phyloP scores from a whole-genome alignment of 1,284 basidiomycete species.

The Sanghuangporus sanghuang region DNA sequence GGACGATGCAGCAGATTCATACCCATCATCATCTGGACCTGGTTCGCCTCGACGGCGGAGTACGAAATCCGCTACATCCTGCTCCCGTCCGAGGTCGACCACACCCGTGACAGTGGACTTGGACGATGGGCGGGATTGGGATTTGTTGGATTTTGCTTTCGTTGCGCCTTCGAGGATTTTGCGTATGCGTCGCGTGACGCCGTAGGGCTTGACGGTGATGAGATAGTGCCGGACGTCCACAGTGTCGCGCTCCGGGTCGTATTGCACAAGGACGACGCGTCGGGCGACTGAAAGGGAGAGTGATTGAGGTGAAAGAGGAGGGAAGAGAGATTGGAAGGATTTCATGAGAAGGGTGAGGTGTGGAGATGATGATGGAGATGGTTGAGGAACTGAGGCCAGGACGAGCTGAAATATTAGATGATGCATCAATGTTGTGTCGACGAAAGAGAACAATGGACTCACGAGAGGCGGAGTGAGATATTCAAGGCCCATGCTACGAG shows the following conservation, averaged over 20 bases:
- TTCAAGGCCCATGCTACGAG: conserved; percentile 77
- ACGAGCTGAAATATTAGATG: conserved; percentile 46
- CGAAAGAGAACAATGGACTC: conserved; percentile 26
- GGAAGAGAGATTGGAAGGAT: conserved; percentile 86
- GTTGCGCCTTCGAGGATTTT: conserved; percentile 65
- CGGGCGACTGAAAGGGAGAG: conserved; percentile 81
- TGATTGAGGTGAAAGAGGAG: conserved; percentile 74
- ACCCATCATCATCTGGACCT: conserved; percentile 63
- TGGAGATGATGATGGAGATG: conserved; percentile 62
- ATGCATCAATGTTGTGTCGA: neutral
- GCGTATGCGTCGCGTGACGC: conserved; percentile 89
- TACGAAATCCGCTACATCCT: conserved; percentile 95
- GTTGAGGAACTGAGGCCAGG: conserved; percentile 69
- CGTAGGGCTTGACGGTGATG: conserved; percentile 93
- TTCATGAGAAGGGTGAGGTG: conserved; percentile 76
- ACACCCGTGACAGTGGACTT: conserved; percentile 29
- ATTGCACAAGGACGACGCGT: conserved; percentile 89
- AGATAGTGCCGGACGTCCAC: conserved; percentile 94
- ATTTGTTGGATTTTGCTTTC: conserved; percentile 31
- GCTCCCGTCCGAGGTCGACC: conserved; percentile 82
- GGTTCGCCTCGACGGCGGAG: conserved; percentile 66
- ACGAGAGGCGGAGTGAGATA: conserved; percentile 85
- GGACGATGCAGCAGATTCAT: conserved; percentile 74
- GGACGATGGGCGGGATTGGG: neutral
- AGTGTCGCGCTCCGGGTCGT: conserved; percentile 82